Conservation (phyloP, 768 basidiomycete genomes). For the Leccinum longicurvipes region DNA sequence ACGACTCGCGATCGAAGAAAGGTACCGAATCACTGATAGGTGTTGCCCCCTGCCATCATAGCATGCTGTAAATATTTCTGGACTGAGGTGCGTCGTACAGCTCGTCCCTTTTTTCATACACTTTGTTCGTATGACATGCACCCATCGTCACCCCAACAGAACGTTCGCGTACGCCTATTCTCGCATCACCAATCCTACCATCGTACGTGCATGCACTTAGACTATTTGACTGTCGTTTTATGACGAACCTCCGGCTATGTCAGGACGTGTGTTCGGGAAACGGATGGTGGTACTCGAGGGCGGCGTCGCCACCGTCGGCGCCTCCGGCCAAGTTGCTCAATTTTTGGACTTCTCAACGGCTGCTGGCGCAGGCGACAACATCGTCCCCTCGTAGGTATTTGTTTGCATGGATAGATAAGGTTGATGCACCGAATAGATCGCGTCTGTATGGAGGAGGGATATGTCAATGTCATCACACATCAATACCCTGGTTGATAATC, state of each 20-base stretch:
- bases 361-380: conserved; percentile 69
- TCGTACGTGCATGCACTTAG: conserved; percentile 2
- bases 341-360: conserved; percentile 66
- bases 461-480: neutral
- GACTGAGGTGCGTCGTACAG: too few species aligned
- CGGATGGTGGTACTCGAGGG: conserved; percentile 81
- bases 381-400: conserved; percentile 59
- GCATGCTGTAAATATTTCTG: too few species aligned
- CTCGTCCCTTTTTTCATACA: too few species aligned
- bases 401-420: conserved; percentile 35
- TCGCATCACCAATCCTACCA: conserved; percentile 21
- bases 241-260: neutral
- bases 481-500: neutral
- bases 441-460: conserved; percentile 22
- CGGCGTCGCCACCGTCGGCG: conserved; percentile 71
- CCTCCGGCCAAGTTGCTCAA: conserved; percentile 76
- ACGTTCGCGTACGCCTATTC: too few species aligned
- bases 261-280: conserved; percentile 80
- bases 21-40: too few species aligned
- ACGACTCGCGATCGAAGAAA: too few species aligned
- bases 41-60: too few species aligned
- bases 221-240: neutral
- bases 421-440: conserved; percentile 4
- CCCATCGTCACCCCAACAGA: too few species aligned
- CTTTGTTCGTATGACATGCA: too few species aligned